Evolutionary conservation across 805 yeast genomes (phyloP).

Genomic region (Maudiozyma pseudohumilis): DNA sequence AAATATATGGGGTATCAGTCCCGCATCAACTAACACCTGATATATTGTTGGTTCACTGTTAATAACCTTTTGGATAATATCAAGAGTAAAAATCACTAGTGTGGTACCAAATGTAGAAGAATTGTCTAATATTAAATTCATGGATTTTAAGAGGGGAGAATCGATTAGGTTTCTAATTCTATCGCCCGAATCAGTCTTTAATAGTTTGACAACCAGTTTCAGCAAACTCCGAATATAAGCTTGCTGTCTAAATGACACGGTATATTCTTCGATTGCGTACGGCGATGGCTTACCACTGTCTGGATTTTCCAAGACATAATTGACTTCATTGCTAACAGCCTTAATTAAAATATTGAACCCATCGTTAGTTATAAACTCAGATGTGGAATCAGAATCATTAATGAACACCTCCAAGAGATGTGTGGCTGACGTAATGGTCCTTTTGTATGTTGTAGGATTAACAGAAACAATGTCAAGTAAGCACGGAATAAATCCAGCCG

Average conservation of each 20-base stretch:
- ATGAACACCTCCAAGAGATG: conserved; percentile 43
- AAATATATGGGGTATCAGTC: conserved; percentile 55
- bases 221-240: conserved; percentile 49
- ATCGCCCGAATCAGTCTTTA: conserved; percentile 73
- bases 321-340: conserved; percentile 52
- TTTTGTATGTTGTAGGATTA: conserved; percentile 40
- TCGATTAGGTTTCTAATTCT: conserved; percentile 78
- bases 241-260: conserved; percentile 50
- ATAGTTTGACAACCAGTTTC: conserved; percentile 51
- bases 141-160: conserved; percentile 57
- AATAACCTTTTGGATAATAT: conserved; percentile 57
- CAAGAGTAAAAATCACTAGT: conserved; percentile 49
- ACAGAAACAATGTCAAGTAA: conserved; percentile 51
- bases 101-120: conserved; percentile 58
- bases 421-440: conserved; percentile 54
- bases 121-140: conserved; percentile 49
- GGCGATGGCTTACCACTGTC: conserved; percentile 48
- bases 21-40: conserved; percentile 68
- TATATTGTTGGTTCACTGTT: conserved; percentile 90
- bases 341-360: conserved; percentile 60
- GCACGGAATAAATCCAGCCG: conserved; percentile 68
- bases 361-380: conserved; percentile 51
- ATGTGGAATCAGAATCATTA: conserved; percentile 40
- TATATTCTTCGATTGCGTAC: conserved; percentile 39
- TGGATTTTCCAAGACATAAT: conserved; percentile 52